Evolutionary conservation across 192 early-diverging fungal species (phyloP), one percentile per base, ranked within the genome.

Genomic region (Linnemannia zychae): DNA sequence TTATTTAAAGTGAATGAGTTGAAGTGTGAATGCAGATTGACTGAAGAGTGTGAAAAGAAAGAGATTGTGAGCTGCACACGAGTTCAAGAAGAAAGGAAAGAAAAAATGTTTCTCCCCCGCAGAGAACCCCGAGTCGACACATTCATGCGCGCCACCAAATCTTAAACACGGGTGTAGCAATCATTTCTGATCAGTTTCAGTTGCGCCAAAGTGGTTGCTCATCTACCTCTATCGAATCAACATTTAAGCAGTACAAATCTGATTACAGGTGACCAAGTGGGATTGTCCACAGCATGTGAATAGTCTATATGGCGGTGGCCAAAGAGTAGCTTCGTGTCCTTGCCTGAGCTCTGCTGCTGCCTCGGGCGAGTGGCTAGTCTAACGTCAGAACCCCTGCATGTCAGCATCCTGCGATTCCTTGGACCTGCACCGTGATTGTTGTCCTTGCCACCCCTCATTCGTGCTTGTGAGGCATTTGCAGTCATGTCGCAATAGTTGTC

Each of bases 101-200:
- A 15, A 9, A 60, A 60, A 60, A 60, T 12, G 9, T 44, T 63
- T 24, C 28, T 22, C 31, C 57, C 28, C 28, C 24, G 11, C 22
- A n/a, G 22, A 57, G n/a, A 57, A 24, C 9, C 0, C 7, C 22
- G 57, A 60, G 24, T 60, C 53, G 28, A 60, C 2, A 12, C 53
- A 60, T 31, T 63, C 28, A 63, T 63, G 57, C 57, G 13, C 57
- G 57, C 57, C 57, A 63, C 57, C 28, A 63, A 63, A 63, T 63
- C 28, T 3, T 24, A 57, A 28, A 20, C 7, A n/a, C 22, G 22
- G 22, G 22, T n/a, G 17, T 0, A 9, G 4, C 40, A 44, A 6
- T 44, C 9, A 6, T 44, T 44, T 44, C 40, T 44, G 3, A 9
- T 44, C 9, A 6, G 40, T 44, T 44, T 44, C 40, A 44, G n/a